phyloP scores from a whole-genome alignment of 2,329 filamentous ascomycete species.

The Beauveria scarabaeidicola region DNA sequence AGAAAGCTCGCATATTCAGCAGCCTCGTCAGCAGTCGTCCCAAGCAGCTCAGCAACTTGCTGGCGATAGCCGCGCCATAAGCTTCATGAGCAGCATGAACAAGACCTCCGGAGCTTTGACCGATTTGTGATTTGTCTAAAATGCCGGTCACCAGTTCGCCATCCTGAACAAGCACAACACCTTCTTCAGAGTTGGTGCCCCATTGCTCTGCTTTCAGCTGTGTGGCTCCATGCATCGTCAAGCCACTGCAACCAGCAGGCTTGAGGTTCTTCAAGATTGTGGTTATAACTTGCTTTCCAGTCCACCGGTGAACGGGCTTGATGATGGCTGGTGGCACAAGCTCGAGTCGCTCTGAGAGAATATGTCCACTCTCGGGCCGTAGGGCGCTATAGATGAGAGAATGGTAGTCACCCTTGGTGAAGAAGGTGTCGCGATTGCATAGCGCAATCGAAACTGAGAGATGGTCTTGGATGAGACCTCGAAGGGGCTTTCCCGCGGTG shows the following conservation, averaged over 20 bases:
- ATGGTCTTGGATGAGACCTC: slow-evolving; percentile 97
- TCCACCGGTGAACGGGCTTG: slow-evolving; percentile 79
- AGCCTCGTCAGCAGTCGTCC: slow-evolving; percentile 84
- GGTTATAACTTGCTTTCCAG: slow-evolving; percentile 90
- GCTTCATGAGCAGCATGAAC: slow-evolving; percentile 90
- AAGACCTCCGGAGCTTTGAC: slow-evolving; percentile 75
- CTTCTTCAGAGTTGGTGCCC: slow-evolving; percentile 71
- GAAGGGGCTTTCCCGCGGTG: slow-evolving; percentile 84
- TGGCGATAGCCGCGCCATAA: slow-evolving; percentile 80
- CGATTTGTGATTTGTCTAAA: slow-evolving; percentile 91
- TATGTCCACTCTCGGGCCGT: slow-evolving; percentile 83
- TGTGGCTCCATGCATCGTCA: slow-evolving; percentile 73
- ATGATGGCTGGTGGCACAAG: slow-evolving; percentile 73
- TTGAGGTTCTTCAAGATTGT: slow-evolving; percentile 89
- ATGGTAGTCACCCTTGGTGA: slow-evolving; percentile 80
- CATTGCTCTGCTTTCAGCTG: slow-evolving; percentile 73
- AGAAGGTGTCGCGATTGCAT: slow-evolving; percentile 86
- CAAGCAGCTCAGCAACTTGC: slow-evolving; percentile 79
- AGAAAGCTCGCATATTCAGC: slow-evolving; percentile 89
- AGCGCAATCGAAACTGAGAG: slow-evolving; percentile 89
- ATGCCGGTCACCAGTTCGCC: slow-evolving; percentile 87
- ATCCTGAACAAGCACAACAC: slow-evolving; percentile 70
- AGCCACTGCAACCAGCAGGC: slow-evolving; percentile 63
- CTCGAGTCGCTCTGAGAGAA: slow-evolving; percentile 71
- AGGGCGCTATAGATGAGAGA: slow-evolving; percentile 88